Evolutionary conservation across 176 grass and related monocot species (phyloP).

Genomic region (Hsuehochloa calcarea): DNA sequence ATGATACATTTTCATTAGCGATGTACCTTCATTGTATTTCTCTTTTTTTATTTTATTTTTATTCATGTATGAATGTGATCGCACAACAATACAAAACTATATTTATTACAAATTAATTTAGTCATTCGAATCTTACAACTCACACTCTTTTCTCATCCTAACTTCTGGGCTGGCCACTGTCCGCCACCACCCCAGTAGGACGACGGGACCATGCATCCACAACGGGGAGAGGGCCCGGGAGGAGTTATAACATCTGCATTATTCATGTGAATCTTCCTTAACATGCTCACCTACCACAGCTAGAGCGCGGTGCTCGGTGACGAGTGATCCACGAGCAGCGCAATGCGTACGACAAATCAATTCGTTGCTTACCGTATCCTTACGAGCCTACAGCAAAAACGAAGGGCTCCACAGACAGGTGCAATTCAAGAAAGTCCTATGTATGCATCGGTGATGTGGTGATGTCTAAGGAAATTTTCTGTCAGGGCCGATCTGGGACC

Average conservation of each 20-base stretch:
- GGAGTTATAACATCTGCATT: background rate
- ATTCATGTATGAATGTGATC: no score
- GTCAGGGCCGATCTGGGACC: background rate
- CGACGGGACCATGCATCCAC: background rate
- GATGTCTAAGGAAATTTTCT: background rate
- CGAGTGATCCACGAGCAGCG: background rate
- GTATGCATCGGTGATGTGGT: background rate
- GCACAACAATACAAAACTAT: no score
- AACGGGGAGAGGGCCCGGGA: background rate
- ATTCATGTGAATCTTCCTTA: conserved; percentile 26
- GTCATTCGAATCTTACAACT: no score
- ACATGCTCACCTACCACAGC: background rate
- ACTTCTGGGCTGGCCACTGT: no score
- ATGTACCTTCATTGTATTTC: no score
- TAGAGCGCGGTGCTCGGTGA: background rate
- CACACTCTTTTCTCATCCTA: no score
- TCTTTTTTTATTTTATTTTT: no score
- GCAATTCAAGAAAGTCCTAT: background rate
- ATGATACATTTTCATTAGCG: no score
- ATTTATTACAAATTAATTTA: no score
- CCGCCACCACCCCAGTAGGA: no score
- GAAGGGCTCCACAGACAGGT: background rate
- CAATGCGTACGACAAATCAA: background rate
- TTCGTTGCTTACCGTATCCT: background rate
- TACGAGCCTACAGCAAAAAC: background rate